These are phyloP conservation scores for Myxozyma neglecta DNA, from an alignment of 805 yeast species.

Conservation along the genomic window DNA sequence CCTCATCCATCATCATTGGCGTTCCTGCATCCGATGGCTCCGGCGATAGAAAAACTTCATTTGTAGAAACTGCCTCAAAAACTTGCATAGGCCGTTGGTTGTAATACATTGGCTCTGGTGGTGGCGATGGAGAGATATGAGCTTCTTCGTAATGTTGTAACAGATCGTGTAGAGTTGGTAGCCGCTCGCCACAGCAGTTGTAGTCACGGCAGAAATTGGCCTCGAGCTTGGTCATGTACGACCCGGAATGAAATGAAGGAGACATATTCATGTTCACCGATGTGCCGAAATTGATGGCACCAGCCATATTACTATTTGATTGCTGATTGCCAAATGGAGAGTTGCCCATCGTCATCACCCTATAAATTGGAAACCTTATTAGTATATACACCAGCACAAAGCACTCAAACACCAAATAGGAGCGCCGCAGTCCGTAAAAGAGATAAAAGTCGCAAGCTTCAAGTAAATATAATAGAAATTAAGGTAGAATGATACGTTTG, in stretches of 20 bases:
- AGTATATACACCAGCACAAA: not conserved
- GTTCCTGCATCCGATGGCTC: slow-evolving; percentile 42
- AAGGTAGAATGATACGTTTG: not conserved
- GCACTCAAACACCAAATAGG: no score
- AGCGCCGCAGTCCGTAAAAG: not conserved
- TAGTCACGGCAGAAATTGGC: slow-evolving; percentile 97
- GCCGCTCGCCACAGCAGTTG: slow-evolving; percentile 87
- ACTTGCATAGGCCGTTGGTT: slow-evolving; percentile 47
- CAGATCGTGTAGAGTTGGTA: slow-evolving; percentile 92
- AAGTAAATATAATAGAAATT: not conserved
- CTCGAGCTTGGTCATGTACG: slow-evolving; percentile 88
- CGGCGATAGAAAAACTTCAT: slow-evolving; percentile 75
- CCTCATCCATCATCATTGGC: slow-evolving; percentile 45
- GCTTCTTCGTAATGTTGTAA: slow-evolving; percentile 95
- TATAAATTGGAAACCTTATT: not conserved
- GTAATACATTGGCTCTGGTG: slow-evolving; percentile 37
- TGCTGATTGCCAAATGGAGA: slow-evolving; percentile 21
- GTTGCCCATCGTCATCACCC: slow-evolving; percentile 15
- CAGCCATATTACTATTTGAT: slow-evolving; percentile 5
- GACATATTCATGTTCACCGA: slow-evolving; percentile 57
- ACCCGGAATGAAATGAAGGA: slow-evolving; percentile 56
- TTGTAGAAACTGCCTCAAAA: slow-evolving; percentile 88
- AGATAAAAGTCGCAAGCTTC: not conserved
- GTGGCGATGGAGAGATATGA: slow-evolving; percentile 71
- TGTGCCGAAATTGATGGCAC: slow-evolving; percentile 25